phyloP scores from a whole-genome alignment of 257 asterid species.

The Echium plantagineum region DNA sequence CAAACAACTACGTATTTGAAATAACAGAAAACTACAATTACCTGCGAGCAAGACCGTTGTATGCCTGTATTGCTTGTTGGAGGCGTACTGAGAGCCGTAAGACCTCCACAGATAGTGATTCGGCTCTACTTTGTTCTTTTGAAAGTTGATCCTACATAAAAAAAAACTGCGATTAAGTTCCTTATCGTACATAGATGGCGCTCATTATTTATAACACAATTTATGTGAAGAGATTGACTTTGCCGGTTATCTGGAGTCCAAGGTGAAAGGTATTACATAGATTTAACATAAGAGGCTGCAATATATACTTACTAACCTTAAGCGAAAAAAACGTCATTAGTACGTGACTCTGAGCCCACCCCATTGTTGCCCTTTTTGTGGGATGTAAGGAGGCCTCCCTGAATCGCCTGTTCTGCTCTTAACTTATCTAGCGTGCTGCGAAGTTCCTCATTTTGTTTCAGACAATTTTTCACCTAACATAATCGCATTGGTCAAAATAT shows the following conservation, averaged over 20 bases:
- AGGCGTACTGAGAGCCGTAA: conserved; percentile 72
- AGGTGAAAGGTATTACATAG: conserved; percentile 1
- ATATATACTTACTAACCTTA: conserved; percentile 36
- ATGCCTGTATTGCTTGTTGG: conserved; percentile 71
- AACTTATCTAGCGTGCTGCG: conserved; percentile 58
- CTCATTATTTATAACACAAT: neutral
- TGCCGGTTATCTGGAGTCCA: neutral
- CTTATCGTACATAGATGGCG: neutral
- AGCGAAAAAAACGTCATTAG: conserved; percentile 44
- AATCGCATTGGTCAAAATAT: conserved; percentile 9
- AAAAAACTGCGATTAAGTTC: neutral
- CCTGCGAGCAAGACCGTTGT: conserved; percentile 68
- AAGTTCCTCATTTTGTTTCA: conserved; percentile 74
- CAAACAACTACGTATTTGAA: neutral
- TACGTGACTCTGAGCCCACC: conserved; percentile 19
- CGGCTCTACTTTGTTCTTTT: conserved; percentile 77
- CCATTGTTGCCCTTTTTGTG: no score
- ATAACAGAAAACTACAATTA: conserved; percentile 22
- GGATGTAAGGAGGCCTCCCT: conserved; percentile 19
- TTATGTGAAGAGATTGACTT: neutral
- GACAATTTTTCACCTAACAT: conserved; percentile 67
- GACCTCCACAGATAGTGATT: conserved; percentile 69
- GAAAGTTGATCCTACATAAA: conserved; percentile 48
- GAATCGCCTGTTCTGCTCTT: conserved; percentile 49
- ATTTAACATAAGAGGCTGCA: neutral